Percentiles rank a stretch among this genome's conserved stretches.
Evolutionary conservation across 441 rosid species (phyloP).

Genomic region (Macaranga tanarius): DNA sequence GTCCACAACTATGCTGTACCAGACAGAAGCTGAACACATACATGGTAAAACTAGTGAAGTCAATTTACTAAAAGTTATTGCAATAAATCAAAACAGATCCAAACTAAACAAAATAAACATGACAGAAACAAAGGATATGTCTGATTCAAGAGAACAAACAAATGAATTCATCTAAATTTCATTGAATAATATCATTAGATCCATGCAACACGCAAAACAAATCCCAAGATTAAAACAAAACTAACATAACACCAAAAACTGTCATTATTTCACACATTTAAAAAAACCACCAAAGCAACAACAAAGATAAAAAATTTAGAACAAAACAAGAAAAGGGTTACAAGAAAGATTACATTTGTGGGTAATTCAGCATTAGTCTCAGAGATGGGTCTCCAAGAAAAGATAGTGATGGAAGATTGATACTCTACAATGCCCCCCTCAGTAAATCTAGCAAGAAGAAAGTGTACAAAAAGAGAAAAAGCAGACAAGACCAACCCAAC

Average conservation of each 20-base stretch:
- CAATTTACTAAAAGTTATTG: not conserved
- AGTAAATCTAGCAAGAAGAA: slow-evolving; percentile 83
- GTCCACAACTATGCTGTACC: not conserved
- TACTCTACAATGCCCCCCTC: slow-evolving; percentile 61
- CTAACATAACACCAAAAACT: slow-evolving; percentile 8
- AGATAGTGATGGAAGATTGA: slow-evolving; percentile 80
- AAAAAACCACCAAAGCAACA: slow-evolving; percentile 14
- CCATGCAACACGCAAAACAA: slow-evolving; percentile 21
- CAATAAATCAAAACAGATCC: slow-evolving; percentile 6
- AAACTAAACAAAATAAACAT: slow-evolving; percentile 10
- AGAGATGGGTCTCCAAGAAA: slow-evolving; percentile 96
- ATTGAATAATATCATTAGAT: slow-evolving; percentile 22
- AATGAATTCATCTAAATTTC: slow-evolving; percentile 10
- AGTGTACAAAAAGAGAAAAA: slow-evolving; percentile 73
- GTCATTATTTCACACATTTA: not conserved
- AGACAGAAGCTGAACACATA: not conserved
- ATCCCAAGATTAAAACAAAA: not conserved
- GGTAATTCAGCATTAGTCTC: slow-evolving; percentile 49
- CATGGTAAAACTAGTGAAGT: not conserved
- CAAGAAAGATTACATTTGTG: slow-evolving; percentile 36
- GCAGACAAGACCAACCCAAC: slow-evolving; percentile 75
- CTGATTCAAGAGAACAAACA: slow-evolving; percentile 18
- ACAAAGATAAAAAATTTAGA: not conserved
- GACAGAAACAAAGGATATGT: not conserved
- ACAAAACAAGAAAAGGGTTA: not conserved